phyloP scores from a whole-genome alignment of 352 stramenopile genomes.

The Globisporangium cederbergense region DNA sequence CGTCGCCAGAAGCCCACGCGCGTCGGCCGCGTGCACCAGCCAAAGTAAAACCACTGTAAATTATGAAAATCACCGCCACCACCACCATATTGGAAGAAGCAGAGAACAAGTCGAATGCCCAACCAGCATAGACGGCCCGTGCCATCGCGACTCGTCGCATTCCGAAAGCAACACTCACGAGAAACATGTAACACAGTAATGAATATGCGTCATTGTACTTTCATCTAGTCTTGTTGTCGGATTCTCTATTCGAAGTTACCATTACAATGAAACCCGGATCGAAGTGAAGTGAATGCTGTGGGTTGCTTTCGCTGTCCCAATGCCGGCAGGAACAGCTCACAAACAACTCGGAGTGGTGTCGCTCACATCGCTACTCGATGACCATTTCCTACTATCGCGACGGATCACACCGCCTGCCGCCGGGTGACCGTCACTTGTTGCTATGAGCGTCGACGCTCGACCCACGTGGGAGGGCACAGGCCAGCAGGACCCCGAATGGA shows the following conservation, averaged over 20 bases:
- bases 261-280: no score
- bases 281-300: neutral
- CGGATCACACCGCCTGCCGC: no score
- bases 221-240: no score
- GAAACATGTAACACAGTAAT: conserved; percentile 7
- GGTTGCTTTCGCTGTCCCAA: neutral
- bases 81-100: neutral
- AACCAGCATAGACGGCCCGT: neutral
- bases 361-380: neutral
- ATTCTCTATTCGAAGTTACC: no score
- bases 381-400: neutral
- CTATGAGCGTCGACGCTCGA: neutral
- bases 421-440: neutral
- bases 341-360: neutral
- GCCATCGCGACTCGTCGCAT: neutral
- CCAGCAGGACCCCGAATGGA: neutral
- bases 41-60: conserved; percentile 38
- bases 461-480: neutral
- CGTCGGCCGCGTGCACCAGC: conserved; percentile 62
- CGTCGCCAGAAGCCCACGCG: conserved; percentile 53
- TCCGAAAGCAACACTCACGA: neutral
- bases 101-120: neutral
- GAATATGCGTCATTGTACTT: neutral
- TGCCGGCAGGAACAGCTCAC: neutral
- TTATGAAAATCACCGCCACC: neutral